Base-by-base conservation (phyloP, 768 basidiomycete genomes). In the Cubamyces lactineus region DNA sequence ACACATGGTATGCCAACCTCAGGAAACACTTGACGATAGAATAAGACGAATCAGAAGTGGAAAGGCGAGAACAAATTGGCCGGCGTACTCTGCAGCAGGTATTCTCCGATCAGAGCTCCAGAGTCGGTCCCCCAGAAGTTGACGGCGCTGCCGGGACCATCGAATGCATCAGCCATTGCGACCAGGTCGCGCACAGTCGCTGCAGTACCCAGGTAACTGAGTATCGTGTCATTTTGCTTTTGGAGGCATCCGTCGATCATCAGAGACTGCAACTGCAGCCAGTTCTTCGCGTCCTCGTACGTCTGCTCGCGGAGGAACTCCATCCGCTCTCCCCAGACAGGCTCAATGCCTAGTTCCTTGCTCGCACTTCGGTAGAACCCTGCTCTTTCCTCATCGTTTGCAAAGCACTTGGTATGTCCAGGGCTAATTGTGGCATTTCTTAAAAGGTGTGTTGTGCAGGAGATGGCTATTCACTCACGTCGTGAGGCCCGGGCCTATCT, bases 161-260 rank as follows among this genome's bases (percentile, higher is more conserved):
- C 60, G 3, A 61, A 24, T 12, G 45, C 60, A 19, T 62, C 53
- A 7, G 47, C 53, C 16, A 62, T 41, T 23, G 53, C 53, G 15
- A 56, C 60, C 47, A 62, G 9, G 49, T 62, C 60, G 23, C 60
- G 48, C 1, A 43, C 53, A 2, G 60, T 50, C 9, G 60, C 60
- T 5, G 47, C 60, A 2, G 60, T 55, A 1, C 60, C 60, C 3
- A 62, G 13, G 26, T 63, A 63, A 17, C 45, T 47, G 21, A 63
- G 50, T 12, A 17, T 21, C 16, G 43, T 11, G 3, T 24, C 49
- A 26, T n/a, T 54, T 11, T 41, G 41, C 3, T 41, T 21, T 39
- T 24, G 19, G 28, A 57, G 13, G 43, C 61, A 62, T 17, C 30
- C 21, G 48, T 57, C 41, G n/a, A 48, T 56, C 11, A 62, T 24